Evolutionary conservation across 306 rosid species (phyloP), one percentile per base, ranked within the genome.

Genomic region (Begonia peltatifolia): DNA sequence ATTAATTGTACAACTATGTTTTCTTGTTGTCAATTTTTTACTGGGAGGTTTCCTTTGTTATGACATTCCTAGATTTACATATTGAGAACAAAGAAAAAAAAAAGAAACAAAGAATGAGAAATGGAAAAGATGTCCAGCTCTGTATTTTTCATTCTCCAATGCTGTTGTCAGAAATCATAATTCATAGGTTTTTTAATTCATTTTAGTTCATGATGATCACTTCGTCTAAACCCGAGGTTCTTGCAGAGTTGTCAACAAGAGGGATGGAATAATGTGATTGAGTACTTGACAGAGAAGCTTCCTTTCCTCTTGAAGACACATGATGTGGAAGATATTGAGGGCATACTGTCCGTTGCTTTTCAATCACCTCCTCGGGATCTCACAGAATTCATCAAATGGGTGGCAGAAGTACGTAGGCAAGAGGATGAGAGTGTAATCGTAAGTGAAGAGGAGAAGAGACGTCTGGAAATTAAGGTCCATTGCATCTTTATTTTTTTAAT

Each of bases 171-270:
- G 38, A 30, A 30, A 30, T 30, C 38, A 30, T 30, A 30, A 30
- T 30, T 5, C 9, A 30, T 5, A 30, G 38, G 6, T 30, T 30
- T 30, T 30, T 5, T 20, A 20, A 20, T 20, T 20, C 23, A 20
- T 20, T 20, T 20, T 30, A 30, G 38, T 30, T 30, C 38, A 41
- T 36, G 12, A 51, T 57, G 56, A 55, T 46, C 50, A 49, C 53
- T 52, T 38, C 12, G 50, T 53, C 18, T 67, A 59, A 70, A 59
- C 68, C 13, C 22, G 54, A 11, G 53, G 48, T 69, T 50, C 68
- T 57, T 73, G 68, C 87, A 90, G 97, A 90, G 94, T 75, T 90
- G 97, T 62, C 76, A 87, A 44, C 86, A 90, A 52, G 92, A 85
- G 58, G 79, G 87, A 57, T 85, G 95, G 97, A 76, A 42, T 66